These are phyloP conservation scores for Fomitopsis pulvina DNA, from an alignment of 768 basidiomycete species.

Conservation along the genomic window DNA sequence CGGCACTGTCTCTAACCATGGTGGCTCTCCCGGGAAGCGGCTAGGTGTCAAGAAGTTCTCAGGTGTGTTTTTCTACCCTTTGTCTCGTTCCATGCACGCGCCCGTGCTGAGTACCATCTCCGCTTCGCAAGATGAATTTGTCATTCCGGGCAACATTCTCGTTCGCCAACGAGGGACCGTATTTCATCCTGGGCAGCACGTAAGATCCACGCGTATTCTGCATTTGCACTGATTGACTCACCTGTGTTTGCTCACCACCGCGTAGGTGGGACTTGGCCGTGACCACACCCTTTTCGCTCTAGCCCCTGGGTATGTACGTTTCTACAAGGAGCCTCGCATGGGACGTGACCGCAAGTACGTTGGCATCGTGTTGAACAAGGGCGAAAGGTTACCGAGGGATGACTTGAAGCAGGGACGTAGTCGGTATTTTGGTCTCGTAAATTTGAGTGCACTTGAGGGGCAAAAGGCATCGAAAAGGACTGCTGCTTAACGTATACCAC, in stretches of 20 bases:
- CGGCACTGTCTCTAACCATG: slow-evolving; percentile 88
- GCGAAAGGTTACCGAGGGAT: slow-evolving; percentile 84
- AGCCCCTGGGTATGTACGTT: slow-evolving; percentile 88
- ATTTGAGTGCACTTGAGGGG: slow-evolving; percentile 38
- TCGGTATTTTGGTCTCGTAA: slow-evolving; percentile 74
- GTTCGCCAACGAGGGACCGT: slow-evolving; percentile 89
- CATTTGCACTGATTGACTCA: neutral
- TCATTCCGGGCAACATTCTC: slow-evolving; percentile 93
- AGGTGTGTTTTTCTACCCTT: slow-evolving; percentile 42
- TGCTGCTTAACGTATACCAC: neutral
- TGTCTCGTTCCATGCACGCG: neutral
- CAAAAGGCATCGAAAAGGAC: slow-evolving; percentile 8
- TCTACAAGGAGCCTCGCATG: slow-evolving; percentile 80
- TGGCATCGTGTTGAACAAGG: slow-evolving; percentile 76
- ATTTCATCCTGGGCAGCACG: slow-evolving; percentile 93
- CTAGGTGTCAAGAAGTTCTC: slow-evolving; percentile 96
- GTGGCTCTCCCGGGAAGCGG: slow-evolving; percentile 89
- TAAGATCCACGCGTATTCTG: slow-evolving; percentile 30
- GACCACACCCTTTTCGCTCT: slow-evolving; percentile 94
- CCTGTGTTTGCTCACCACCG: neutral
- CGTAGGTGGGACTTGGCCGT: slow-evolving; percentile 80
- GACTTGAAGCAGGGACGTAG: slow-evolving; percentile 69
- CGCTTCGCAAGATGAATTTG: slow-evolving; percentile 64
- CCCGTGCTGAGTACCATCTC: neutral
- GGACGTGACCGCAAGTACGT: slow-evolving; percentile 71